Evolutionary conservation across 768 basidiomycete genomes (phyloP), one percentile per base, ranked within the genome.

Genomic region (Suillus subalutaceus): DNA sequence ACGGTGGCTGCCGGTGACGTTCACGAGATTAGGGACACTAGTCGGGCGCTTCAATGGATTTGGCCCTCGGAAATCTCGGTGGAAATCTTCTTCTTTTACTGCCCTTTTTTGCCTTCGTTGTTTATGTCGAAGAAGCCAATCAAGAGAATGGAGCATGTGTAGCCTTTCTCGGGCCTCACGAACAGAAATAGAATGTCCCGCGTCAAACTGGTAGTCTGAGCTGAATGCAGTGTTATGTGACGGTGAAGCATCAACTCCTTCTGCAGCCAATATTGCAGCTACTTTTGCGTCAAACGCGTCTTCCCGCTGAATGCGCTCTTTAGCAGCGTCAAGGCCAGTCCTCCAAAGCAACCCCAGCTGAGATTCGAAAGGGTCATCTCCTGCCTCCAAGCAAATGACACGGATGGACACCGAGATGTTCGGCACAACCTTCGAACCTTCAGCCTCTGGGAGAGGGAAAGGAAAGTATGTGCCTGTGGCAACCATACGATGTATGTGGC

Each of bases 301-400:
- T 65, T 95, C 91, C 1, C 94, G 86, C 60, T 89, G 90, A 55
- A 88, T 76, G 38, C 96, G 82, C 16, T 86, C 83, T 62, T 83
- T 84, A 48, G 89, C 88, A 58, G 94, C 95, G 46, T 88, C 85
- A 44, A 85, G 78, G 0, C 94, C 95, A 58, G 87, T 85, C 66
- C 86, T 82, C 83, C 87, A 92, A 38, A 94, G 91, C 10, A 91
- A 80, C 43, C 87, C 91, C 23, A 97, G 78, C 66, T 83, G 86
- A 18, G 86, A 84, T 76, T 99, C 96, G 65, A 97, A 87, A 1
- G 89, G 86, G 70, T 95, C 92, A 75, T 99, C 96, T 30, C 88
- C 86, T 32, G 89, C 89, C 76, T 97, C 95, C 10, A 93, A 71
- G 58, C 86, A 88, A 41, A 97, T 71, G 53, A 82, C 82, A n/a